Conservation (phyloP, 176 grass and related monocot species). For the Oryza officinalis region DNA sequence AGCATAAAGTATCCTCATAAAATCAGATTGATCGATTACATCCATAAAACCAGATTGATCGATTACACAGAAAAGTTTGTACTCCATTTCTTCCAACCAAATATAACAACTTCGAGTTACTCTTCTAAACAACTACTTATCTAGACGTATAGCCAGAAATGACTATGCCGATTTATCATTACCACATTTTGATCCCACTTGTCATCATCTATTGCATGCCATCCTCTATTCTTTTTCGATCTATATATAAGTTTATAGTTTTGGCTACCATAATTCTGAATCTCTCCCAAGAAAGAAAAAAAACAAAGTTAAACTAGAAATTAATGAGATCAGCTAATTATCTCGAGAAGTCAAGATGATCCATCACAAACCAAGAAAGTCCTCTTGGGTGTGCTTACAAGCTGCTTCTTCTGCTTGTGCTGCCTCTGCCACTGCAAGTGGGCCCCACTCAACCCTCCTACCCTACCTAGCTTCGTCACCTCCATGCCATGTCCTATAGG, state of each 20-base stretch:
- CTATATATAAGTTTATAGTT: not conserved
- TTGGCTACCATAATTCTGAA: not conserved
- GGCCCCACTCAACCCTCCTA: not conserved
- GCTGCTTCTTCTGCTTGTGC: not conserved
- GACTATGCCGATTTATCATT: too few species aligned
- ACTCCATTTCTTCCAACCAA: not conserved
- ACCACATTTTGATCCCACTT: not conserved
- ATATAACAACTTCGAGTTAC: too few species aligned
- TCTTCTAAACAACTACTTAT: too few species aligned
- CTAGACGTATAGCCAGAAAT: too few species aligned
- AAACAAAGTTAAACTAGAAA: not conserved
- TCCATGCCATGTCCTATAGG: conserved; percentile 38
- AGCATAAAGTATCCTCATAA: too few species aligned
- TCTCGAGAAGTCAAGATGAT: not conserved
- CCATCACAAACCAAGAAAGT: conserved; percentile 29
- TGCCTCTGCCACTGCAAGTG: not conserved
- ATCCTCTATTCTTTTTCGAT: not conserved
- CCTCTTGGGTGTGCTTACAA: conserved; percentile 19
- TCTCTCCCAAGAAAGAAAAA: not conserved
- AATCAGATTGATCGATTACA: too few species aligned
- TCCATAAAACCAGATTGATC: too few species aligned
- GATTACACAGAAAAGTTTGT: too few species aligned
- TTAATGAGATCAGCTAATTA: not conserved
- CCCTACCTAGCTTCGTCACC: conserved; percentile 8
- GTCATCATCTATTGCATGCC: not conserved